phyloP scores from a whole-genome alignment of 129 eudicot species.

The Pulicaria dysenterica region DNA sequence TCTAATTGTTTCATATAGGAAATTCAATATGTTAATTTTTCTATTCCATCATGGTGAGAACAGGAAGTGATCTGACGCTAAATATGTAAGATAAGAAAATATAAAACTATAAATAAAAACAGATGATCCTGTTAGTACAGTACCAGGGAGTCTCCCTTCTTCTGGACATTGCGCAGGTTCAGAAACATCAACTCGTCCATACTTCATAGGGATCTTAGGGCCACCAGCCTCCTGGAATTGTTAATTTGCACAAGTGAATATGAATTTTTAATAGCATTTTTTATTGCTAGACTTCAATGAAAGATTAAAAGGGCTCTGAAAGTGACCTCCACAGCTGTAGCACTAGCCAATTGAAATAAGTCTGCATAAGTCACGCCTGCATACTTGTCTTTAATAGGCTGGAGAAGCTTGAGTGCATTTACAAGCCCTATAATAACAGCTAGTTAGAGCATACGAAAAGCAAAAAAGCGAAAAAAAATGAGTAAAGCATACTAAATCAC shows the following conservation, averaged over 20 bases:
- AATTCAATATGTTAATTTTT: background rate
- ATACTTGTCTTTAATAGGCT: constrained; percentile 95
- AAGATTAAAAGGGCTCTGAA: constrained; percentile 10
- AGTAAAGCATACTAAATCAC: constrained; percentile 14
- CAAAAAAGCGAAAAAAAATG: background rate
- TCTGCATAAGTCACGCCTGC: constrained; percentile 85
- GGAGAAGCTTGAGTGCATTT: constrained; percentile 89
- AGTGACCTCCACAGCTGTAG: constrained; percentile 94
- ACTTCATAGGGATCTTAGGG: constrained; percentile 91
- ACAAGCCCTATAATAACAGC: constrained; percentile 72
- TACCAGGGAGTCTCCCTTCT: constrained; percentile 99
- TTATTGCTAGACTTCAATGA: background rate
- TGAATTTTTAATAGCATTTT: background rate
- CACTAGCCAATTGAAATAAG: constrained; percentile 95
- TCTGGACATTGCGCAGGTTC: constrained; percentile 92
- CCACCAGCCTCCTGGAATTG: constrained; percentile 93
- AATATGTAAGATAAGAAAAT: background rate
- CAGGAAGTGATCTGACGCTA: background rate
- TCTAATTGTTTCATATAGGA: background rate
- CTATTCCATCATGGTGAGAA: background rate
- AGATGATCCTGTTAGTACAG: constrained; percentile 13
- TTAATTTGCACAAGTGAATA: constrained; percentile 8
- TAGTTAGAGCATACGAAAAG: constrained; percentile 30
- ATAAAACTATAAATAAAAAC: background rate
- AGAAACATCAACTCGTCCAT: constrained; percentile 91